Evolutionary conservation across 129 eudicot species (phyloP).

Genomic region (Mikania micrantha): DNA sequence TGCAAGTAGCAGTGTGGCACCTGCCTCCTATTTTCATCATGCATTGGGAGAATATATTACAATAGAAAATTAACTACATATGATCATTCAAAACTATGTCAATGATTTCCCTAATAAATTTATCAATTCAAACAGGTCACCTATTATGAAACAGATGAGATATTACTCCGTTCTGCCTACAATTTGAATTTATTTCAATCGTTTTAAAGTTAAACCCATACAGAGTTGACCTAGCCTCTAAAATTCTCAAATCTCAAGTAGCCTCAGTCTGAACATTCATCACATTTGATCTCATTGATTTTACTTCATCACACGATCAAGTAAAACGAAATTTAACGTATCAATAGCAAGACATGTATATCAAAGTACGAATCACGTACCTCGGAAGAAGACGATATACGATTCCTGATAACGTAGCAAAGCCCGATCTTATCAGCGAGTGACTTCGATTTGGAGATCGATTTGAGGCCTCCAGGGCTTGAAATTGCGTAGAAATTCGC

Average conservation of each 20-base stretch:
- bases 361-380: constrained; percentile 26
- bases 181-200: background rate
- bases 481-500: constrained; percentile 82
- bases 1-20: constrained; percentile 1
- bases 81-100: background rate
- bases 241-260: background rate
- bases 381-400: constrained; percentile 50
- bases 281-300: background rate
- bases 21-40: constrained; percentile 13
- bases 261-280: background rate
- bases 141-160: background rate
- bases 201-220: background rate
- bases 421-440: constrained; percentile 63
- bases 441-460: constrained; percentile 38
- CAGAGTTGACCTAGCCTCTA: background rate
- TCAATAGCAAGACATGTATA: background rate
- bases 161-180: background rate
- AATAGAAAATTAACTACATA: background rate
- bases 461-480: constrained; percentile 23
- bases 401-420: constrained; percentile 51
- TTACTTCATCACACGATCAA: background rate
- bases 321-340: background rate
- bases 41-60: background rate
- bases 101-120: constrained; percentile 1
- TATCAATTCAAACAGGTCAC: background rate